Evolutionary conservation across 805 yeast genomes (phyloP), one percentile per base, ranked within the genome.

Genomic region (Clavispora santaluciae): DNA sequence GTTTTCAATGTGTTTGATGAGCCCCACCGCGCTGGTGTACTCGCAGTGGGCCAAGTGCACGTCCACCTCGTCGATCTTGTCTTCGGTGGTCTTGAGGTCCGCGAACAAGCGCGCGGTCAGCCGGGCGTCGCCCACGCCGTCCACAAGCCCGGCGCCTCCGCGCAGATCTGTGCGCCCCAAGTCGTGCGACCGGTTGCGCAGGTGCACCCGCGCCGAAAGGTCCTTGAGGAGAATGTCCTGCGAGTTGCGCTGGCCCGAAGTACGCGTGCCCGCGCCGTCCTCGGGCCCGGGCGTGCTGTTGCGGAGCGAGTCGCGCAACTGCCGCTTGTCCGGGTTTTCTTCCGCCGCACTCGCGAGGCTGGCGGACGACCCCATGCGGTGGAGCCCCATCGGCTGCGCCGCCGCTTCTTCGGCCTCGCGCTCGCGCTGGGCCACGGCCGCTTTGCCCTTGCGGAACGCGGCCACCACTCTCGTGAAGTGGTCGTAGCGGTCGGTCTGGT

Each of bases 41-140:
- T 73, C 70, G 39, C 76, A 73, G 51, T 83, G 81, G 9, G 86
- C 82, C 20, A 84, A 68, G 40, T 70, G 70, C 11, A 82, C 77
- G 55, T 86, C 93, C 31, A 83, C 70, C 41, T 83, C 87, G 53
- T 84, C 88, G 13, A 85, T 65, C 23, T 68, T 60, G 39, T 80
- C 83, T 51, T 83, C 89, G 11, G 80, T 64, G 22, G 63, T 62
- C 41, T 76, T 74, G 41, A 83, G 63, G 15, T 64, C 74, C 40
- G 70, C 67, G 46, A 77, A 64, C 12, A 66, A 39, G 53, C 66
- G 56, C 4, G 49, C 40, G 8, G 51, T 44, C 31, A 40, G 43
- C 28, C 34, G 39, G 3, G 38, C 35, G 31, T 47, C 46, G 3
- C 31, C 31, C 20, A 28, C 29, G 8, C 10, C 31, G 8, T 16